Evolutionary conservation across 2,329 filamentous ascomycete genomes (phyloP), one percentile per base, ranked within the genome.

Genomic region (Penicillium sp.): DNA sequence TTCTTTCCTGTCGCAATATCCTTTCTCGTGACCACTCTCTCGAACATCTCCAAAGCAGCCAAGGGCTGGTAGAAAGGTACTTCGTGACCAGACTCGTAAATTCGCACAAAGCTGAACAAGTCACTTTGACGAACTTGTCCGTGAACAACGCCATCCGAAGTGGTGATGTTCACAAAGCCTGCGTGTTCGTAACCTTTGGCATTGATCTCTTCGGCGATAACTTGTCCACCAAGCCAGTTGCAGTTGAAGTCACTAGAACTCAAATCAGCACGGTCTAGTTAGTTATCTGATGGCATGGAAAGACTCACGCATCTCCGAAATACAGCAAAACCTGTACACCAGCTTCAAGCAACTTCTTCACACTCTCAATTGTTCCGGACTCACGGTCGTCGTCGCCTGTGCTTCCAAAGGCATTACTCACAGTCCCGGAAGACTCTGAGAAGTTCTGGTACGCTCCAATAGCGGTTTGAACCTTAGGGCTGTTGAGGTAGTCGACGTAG

Each of bases 401-500:
- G 27, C 15, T 44, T 33, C 27, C n/a, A 25, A 51, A 51, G 6
- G 38, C 38, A 43, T 34, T 51, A 10, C 49, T 7, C 27, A 51
- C 49, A 15, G 49, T 51, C 1, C 38, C 38, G 1, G 49, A 51
- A 11, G 15, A 51, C 11, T 51, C 49, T 0, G 49, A 44, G 38
- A 34, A 51, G 5, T 51, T 51, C 6, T 51, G 49, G 15, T 51
- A 51, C 1, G 49, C 49, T 21, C 49, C 49, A 21, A 51, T 44
- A 6, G 49, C 49, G 5, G 49, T 9, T 43, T 51, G 49, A 1
- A 51, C 49, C 7, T 51, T 19, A 1, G 49, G 49, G 3, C 38
- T 51, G 38, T 51, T 51, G 38, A 51, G 49, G 19, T 51, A 51
- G 9, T 51, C 29, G 19, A 51, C 49, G 15, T 51, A 51, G 38